These are phyloP conservation scores for Neospermospora avenae DNA, from an alignment of 2,329 filamentous ascomycete species.

Conservation along the genomic window DNA sequence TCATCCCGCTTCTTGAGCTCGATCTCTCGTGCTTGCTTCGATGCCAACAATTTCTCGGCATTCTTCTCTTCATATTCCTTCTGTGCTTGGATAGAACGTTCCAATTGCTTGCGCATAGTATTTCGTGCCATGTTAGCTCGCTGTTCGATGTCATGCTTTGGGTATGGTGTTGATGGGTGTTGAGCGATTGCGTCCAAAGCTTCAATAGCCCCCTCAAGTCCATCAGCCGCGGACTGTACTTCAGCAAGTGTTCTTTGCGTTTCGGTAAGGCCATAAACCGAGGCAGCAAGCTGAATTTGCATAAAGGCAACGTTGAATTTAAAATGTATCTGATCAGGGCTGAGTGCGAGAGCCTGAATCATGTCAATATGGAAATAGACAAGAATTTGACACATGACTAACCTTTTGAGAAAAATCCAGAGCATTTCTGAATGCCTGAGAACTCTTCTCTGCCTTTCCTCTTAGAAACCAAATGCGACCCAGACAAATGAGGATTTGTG, in stretches of 20 bases:
- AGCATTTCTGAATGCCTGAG: conserved; percentile 60
- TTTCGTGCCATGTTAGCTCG: conserved; percentile 97
- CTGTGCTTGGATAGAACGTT: conserved; percentile 79
- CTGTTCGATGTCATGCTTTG: conserved; percentile 84
- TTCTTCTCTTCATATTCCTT: conserved; percentile 92
- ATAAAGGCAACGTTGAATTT: conserved; percentile 98
- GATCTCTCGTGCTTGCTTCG: conserved; percentile 74
- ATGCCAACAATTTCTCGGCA: conserved; percentile 79
- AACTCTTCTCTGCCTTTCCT: conserved; percentile 61
- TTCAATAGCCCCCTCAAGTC: conserved; percentile 82
- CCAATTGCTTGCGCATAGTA: conserved; percentile 88
- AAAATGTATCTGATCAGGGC: conserved; percentile 82
- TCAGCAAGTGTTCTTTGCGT: conserved; percentile 74
- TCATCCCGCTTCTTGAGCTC: conserved; percentile 78
- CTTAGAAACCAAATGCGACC: conserved; percentile 68
- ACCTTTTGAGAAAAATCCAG: conserved; percentile 64
- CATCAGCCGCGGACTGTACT: conserved; percentile 73
- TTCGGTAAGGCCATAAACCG: conserved; percentile 72
- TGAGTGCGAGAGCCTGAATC: conserved; percentile 65
- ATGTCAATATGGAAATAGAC: conserved; percentile 25
- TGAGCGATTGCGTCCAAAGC: conserved; percentile 61
- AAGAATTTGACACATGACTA: conserved; percentile 24
- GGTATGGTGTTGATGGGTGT: conserved; percentile 74
- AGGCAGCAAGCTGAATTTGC: conserved; percentile 87
- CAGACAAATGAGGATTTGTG: conserved; percentile 66